These are phyloP conservation scores for Coriaria nepalensis DNA, from an alignment of 306 rosid species.

Conservation along the genomic window DNA sequence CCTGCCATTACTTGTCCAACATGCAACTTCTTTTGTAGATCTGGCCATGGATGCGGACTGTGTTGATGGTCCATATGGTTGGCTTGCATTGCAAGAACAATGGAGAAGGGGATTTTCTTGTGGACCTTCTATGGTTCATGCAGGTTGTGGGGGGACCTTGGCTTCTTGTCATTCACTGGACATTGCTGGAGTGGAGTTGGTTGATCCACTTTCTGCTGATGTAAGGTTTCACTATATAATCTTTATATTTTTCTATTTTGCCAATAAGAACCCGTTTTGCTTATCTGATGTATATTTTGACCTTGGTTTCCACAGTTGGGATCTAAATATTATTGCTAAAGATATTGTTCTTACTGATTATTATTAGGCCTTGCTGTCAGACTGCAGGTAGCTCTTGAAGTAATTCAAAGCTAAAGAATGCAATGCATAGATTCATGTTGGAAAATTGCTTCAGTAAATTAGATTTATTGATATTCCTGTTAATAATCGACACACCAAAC, in stretches of 20 bases:
- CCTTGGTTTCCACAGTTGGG: not conserved
- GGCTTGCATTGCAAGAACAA: constrained; percentile 94
- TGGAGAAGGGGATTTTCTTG: constrained; percentile 96
- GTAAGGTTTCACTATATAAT: constrained; percentile 37
- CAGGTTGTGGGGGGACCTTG: constrained; percentile 97
- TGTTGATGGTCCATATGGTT: constrained; percentile 95
- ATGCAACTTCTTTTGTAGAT: constrained; percentile 90
- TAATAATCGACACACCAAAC: too few species aligned
- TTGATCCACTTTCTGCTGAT: constrained; percentile 90
- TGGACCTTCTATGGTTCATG: constrained; percentile 94
- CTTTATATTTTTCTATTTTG: constrained; percentile 10
- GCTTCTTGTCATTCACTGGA: constrained; percentile 95
- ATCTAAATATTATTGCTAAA: too few species aligned
- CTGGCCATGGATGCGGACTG: constrained; percentile 80
- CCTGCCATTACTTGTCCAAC: constrained; percentile 76
- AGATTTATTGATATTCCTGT: too few species aligned
- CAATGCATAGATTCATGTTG: too few species aligned
- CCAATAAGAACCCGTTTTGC: constrained; percentile 7
- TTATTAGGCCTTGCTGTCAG: constrained; percentile 10
- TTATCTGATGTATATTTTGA: not conserved
- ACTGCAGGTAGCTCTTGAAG: too few species aligned
- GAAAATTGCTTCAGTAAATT: too few species aligned
- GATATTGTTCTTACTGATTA: constrained; percentile 8
- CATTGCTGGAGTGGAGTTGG: constrained; percentile 95
- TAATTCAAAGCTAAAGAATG: too few species aligned